A percentile compares a stretch with the other conserved stretches of the same genome.
Evolutionary conservation across 371 early-diverging fungal genomes (phyloP).

Genomic region (Syncephalis fuscata): DNA sequence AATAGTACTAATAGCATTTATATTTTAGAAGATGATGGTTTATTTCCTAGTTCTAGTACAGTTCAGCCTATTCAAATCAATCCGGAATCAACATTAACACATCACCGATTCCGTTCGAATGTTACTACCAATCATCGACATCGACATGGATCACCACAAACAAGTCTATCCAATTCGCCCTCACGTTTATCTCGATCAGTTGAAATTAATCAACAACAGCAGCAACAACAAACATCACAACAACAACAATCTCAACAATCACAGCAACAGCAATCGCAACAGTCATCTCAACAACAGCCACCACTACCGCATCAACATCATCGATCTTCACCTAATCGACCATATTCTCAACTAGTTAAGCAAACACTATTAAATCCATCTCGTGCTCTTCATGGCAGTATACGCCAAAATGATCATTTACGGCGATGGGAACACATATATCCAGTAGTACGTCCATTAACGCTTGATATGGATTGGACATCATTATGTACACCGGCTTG

Average conservation of each 20-base stretch:
- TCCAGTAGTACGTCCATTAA: slow-evolving; percentile 16
- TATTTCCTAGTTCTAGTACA: slow-evolving; percentile 33
- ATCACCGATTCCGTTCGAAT: too few species aligned
- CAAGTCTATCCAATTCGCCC: slow-evolving; percentile 10
- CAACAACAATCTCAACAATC: too few species aligned
- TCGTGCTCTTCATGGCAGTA: slow-evolving; percentile 40
- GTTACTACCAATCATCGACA: slow-evolving; percentile 5
- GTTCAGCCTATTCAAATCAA: slow-evolving; percentile 30
- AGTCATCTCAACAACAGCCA: background rate
- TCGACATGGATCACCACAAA: slow-evolving; percentile 9
- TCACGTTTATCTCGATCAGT: slow-evolving; percentile 14
- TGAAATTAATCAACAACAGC: slow-evolving; percentile 9
- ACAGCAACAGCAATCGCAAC: slow-evolving; percentile 2
- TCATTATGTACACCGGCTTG: slow-evolving; percentile 85
- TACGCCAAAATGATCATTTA: slow-evolving; percentile 39
- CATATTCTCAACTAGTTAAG: slow-evolving; percentile 4
- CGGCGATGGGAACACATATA: slow-evolving; percentile 77
- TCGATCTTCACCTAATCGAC: too few species aligned
- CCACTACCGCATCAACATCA: background rate
- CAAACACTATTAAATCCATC: slow-evolving; percentile 46
- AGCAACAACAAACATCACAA: slow-evolving; percentile 4
- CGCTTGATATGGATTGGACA: slow-evolving; percentile 45
- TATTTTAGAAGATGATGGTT: slow-evolving; percentile 27
- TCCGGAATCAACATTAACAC: too few species aligned
- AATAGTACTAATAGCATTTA: too few species aligned